These are phyloP conservation scores for Acer saccharum DNA, from an alignment of 345 rosid species.

Conservation along the genomic window DNA sequence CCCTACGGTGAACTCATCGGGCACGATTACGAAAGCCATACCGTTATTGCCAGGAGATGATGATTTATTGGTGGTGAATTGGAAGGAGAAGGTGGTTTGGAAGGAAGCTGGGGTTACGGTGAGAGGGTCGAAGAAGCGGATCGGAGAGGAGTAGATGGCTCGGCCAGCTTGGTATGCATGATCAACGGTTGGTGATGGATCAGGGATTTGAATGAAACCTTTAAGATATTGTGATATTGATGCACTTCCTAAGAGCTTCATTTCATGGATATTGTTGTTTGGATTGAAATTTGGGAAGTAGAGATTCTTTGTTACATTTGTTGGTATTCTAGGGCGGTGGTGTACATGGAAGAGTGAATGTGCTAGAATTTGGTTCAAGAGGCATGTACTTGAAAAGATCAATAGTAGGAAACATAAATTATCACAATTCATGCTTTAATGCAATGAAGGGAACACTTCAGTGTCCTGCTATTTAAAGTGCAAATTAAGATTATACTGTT, in stretches of 20 bases:
- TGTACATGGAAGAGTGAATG: slow-evolving; percentile 13
- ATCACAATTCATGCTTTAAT: too few species aligned
- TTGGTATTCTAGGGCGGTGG: slow-evolving; percentile 11
- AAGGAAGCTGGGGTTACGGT: slow-evolving; percentile 25
- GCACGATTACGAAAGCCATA: slow-evolving; percentile 21
- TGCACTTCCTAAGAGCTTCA: slow-evolving; percentile 31
- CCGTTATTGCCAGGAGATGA: neutral
- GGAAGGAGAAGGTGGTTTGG: slow-evolving; percentile 32
- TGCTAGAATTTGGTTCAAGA: slow-evolving; percentile 12
- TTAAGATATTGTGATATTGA: slow-evolving; percentile 10
- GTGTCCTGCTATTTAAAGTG: too few species aligned
- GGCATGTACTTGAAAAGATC: slow-evolving; percentile 9
- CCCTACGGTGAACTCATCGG: slow-evolving; percentile 33
- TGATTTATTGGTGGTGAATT: neutral
- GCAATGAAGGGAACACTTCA: too few species aligned
- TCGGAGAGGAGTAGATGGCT: slow-evolving; percentile 23
- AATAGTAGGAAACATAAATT: neutral
- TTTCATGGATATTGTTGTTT: neutral
- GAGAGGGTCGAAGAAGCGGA: slow-evolving; percentile 21
- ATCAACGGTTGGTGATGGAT: slow-evolving; percentile 17
- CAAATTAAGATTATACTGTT: too few species aligned
- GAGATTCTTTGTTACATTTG: slow-evolving; percentile 22
- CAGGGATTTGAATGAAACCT: slow-evolving; percentile 25
- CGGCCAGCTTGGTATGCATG: slow-evolving; percentile 16
- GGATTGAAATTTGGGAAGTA: slow-evolving; percentile 23